A percentile compares a stretch with the other conserved stretches of the same genome.
phyloP scores from a whole-genome alignment of 139 green algal genomes.

The Zygnema cylindricum region DNA sequence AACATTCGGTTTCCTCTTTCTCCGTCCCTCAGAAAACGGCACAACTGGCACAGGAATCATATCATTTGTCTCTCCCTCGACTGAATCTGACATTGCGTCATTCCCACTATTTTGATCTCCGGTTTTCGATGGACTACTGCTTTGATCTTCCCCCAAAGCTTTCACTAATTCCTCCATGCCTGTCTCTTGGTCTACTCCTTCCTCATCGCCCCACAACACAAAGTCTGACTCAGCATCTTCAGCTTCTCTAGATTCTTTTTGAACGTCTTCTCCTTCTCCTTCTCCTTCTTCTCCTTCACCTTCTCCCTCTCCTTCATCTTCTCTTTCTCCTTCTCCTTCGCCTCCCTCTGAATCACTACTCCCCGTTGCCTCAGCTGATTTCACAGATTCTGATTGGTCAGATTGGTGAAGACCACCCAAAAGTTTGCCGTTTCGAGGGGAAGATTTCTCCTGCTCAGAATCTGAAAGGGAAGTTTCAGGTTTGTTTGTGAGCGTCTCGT shows the following conservation, averaged over 20 bases:
- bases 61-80: neutral
- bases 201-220: neutral
- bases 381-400: too few relatives aligned
- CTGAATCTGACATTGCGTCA: neutral
- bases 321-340: neutral
- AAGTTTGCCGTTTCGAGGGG: too few relatives aligned
- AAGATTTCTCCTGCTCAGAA: too few relatives aligned
- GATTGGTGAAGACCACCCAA: too few relatives aligned
- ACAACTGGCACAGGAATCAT: neutral
- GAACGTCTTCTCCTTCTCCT: neutral
- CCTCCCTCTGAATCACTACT: neutral
- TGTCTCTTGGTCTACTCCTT: neutral
- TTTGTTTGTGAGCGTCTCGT: too few relatives aligned
- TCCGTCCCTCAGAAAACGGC: neutral
- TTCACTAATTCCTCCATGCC: neutral
- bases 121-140: neutral
- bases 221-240: neutral
- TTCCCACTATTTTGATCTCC: neutral
- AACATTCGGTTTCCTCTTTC: neutral
- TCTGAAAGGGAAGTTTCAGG: too few relatives aligned
- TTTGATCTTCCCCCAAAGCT: neutral
- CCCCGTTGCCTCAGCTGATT: too few relatives aligned
- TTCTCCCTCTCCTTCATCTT: neutral
- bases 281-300: neutral
- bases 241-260: neutral